Conservation (phyloP, 805 yeast genomes). For the Yamadazyma tumulicola region DNA sequence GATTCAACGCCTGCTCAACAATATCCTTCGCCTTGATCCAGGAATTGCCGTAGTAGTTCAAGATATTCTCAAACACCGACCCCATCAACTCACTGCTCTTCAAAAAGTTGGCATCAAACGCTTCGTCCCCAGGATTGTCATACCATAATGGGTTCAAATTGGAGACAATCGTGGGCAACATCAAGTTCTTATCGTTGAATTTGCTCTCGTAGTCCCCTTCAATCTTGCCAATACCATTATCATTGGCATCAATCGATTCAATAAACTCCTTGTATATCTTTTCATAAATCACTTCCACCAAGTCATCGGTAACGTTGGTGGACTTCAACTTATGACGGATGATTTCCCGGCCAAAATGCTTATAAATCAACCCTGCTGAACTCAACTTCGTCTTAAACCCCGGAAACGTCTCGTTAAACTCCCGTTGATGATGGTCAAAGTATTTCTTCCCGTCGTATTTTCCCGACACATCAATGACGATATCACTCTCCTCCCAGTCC, state of each 20-base stretch:
- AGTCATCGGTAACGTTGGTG: slow-evolving; percentile 26
- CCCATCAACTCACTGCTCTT: slow-evolving; percentile 85
- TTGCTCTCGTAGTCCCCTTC: slow-evolving; percentile 49
- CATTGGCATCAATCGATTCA: slow-evolving; percentile 93
- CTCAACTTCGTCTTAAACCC: slow-evolving; percentile 74
- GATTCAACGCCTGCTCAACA: slow-evolving; percentile 66
- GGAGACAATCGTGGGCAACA: slow-evolving; percentile 74
- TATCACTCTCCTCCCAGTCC: slow-evolving; percentile 82
- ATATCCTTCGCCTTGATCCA: slow-evolving; percentile 88
- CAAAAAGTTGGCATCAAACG: slow-evolving; percentile 61
- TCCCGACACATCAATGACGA: slow-evolving; percentile 94
- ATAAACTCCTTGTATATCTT: slow-evolving; percentile 83
- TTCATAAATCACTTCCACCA: slow-evolving; percentile 59
- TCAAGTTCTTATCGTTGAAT: slow-evolving; percentile 70
- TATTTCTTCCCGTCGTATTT: slow-evolving; percentile 80
- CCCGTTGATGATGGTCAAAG: slow-evolving; percentile 97
- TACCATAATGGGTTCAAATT: slow-evolving; percentile 86
- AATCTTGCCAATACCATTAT: slow-evolving; percentile 83
- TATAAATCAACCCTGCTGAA: slow-evolving; percentile 91
- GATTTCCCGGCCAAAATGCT: slow-evolving; percentile 75
- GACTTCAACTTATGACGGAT: slow-evolving; percentile 46
- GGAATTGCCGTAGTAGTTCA: slow-evolving; percentile 70
- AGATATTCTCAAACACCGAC: slow-evolving; percentile 60
- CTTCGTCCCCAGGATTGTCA: slow-evolving; percentile 59
- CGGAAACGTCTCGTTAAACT: slow-evolving; percentile 70